A percentile compares a stretch with the other conserved stretches of the same genome.
Evolutionary conservation across 495 filamentous ascomycete genomes (phyloP).

Genomic region (Hypoxylon rickii): DNA sequence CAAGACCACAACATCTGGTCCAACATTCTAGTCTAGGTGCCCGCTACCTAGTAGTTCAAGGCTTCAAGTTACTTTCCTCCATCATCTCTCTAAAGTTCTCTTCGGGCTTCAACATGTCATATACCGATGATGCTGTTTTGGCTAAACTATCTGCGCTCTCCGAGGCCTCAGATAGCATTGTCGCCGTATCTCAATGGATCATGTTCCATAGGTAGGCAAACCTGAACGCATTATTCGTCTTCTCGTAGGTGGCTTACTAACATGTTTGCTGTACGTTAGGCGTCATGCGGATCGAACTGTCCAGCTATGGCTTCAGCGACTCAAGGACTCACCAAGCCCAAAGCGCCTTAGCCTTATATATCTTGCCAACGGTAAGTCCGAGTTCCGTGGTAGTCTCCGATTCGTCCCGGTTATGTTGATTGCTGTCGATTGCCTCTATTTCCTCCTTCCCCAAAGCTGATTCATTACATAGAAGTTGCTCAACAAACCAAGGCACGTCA

Average conservation of each 20-base stretch:
- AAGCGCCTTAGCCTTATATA: constrained; percentile 93
- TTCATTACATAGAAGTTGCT: constrained; percentile 71
- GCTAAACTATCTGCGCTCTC: constrained; percentile 94
- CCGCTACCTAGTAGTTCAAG: not conserved
- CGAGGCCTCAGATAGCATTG: constrained; percentile 95
- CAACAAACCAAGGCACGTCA: constrained; percentile 91
- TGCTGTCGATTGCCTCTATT: not conserved
- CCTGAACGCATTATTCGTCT: constrained; percentile 1
- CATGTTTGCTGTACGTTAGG: constrained; percentile 50
- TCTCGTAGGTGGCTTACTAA: constrained; percentile 15
- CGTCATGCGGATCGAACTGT: constrained; percentile 88
- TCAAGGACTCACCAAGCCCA: constrained; percentile 79
- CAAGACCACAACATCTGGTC: not conserved
- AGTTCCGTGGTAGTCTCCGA: no score
- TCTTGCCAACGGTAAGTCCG: constrained; percentile 83
- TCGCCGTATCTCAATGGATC: constrained; percentile 96
- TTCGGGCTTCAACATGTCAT: constrained; percentile 67
- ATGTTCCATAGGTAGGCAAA: constrained; percentile 90
- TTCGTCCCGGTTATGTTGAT: not conserved
- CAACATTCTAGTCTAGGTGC: not conserved
- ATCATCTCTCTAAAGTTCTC: not conserved
- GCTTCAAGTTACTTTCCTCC: constrained; percentile 1
- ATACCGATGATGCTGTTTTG: constrained; percentile 88
- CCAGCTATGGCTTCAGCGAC: constrained; percentile 83
- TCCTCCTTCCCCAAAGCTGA: constrained; percentile 27